These are phyloP conservation scores for Phytophthora agathidicida DNA, from an alignment of 352 stramenopile species.

Conservation along the genomic window DNA sequence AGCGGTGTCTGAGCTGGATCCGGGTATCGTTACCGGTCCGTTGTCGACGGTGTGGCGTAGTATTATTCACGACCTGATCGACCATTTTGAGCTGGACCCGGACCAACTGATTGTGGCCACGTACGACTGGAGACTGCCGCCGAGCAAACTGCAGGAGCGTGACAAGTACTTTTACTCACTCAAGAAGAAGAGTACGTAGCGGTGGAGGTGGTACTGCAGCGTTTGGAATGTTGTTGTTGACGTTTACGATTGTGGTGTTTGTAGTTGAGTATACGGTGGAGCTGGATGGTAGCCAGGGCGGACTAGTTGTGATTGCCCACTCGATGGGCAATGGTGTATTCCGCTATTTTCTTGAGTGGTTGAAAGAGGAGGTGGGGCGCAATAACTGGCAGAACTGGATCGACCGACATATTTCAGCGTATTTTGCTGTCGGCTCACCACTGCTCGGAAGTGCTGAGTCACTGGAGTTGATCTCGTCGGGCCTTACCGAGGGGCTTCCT, in stretches of 20 bases:
- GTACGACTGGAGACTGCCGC: constrained; percentile 85
- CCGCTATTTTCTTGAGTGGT: constrained; percentile 84
- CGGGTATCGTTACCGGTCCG: constrained; percentile 73
- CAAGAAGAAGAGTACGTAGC: constrained; percentile 69
- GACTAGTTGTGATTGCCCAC: constrained; percentile 80
- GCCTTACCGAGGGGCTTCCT: constrained; percentile 66
- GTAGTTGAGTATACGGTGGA: constrained; percentile 68
- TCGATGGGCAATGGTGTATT: constrained; percentile 86
- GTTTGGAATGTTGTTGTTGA: neutral
- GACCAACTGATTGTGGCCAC: constrained; percentile 74
- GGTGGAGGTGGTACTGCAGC: neutral
- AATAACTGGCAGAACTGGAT: constrained; percentile 83
- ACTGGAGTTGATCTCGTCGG: constrained; percentile 72
- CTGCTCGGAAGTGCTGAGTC: constrained; percentile 73
- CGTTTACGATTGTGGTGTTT: constrained; percentile 12
- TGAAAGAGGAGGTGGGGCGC: constrained; percentile 73
- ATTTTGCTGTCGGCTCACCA: constrained; percentile 77
- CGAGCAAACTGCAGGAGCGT: constrained; percentile 69
- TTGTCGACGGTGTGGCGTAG: constrained; percentile 76
- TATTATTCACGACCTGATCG: constrained; percentile 69
- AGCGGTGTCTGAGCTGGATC: constrained; percentile 76
- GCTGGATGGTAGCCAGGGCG: constrained; percentile 47
- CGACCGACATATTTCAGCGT: constrained; percentile 73
- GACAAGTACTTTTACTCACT: constrained; percentile 80
- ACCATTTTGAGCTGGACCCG: constrained; percentile 71